phyloP scores from a whole-genome alignment of 1,284 basidiomycete species.

The Trichosporon sp. region DNA sequence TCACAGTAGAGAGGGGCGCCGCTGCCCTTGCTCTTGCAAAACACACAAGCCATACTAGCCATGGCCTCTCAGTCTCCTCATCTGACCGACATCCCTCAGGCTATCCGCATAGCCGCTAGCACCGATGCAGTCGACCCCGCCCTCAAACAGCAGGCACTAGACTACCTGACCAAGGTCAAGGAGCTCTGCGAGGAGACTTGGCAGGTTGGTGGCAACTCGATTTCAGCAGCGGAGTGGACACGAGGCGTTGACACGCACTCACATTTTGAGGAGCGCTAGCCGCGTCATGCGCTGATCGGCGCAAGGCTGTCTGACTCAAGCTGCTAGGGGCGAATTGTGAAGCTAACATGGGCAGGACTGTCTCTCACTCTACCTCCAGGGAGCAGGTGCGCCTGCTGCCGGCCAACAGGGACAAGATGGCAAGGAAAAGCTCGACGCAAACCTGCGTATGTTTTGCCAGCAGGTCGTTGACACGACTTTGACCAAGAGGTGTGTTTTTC shows the following conservation, averaged over 20 bases:
- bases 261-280: background rate
- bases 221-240: background rate
- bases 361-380: constrained; percentile 47
- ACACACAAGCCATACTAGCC: background rate
- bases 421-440: constrained; percentile 44
- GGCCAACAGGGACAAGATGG: constrained; percentile 41
- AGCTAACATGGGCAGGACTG: constrained; percentile 37
- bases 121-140: constrained; percentile 34
- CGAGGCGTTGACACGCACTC: background rate
- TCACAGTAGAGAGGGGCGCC: background rate
- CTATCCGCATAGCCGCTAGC: constrained; percentile 44
- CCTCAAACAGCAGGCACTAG: constrained; percentile 45
- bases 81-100: constrained; percentile 46
- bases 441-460: constrained; percentile 46
- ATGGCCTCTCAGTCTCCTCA: constrained; percentile 37
- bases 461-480: constrained; percentile 47
- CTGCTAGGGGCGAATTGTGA: background rate
- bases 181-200: constrained; percentile 47
- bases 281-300: background rate
- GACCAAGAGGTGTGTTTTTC: constrained; percentile 39
- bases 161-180: constrained; percentile 46
- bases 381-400: constrained; percentile 39
- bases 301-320: background rate
- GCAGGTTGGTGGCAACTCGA: constrained; percentile 36
- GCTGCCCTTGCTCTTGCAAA: background rate